phyloP scores from a whole-genome alignment of 192 early-diverging fungal genomes.

The Umbelopsis vinacea region DNA sequence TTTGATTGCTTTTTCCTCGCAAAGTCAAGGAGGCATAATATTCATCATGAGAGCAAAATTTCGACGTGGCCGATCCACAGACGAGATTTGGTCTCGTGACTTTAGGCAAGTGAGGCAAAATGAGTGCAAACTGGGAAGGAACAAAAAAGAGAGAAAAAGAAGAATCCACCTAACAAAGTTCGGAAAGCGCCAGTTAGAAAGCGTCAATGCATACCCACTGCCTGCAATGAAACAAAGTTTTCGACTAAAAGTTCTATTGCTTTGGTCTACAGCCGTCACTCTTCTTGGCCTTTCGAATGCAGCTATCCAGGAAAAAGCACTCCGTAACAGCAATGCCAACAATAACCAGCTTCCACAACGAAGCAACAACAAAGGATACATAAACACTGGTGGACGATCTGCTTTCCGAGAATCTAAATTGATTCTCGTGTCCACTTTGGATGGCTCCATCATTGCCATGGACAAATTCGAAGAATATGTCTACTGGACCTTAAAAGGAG shows the following conservation, averaged over 20 bases:
- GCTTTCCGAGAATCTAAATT: conserved; percentile 32
- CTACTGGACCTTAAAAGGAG: conserved; percentile 64
- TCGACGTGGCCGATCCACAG: too few species aligned
- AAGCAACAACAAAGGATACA: background rate
- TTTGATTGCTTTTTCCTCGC: too few species aligned
- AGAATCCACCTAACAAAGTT: too few species aligned
- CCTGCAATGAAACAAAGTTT: background rate
- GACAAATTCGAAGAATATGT: conserved; percentile 54
- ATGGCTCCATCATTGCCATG: conserved; percentile 75
- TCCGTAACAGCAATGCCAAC: background rate
- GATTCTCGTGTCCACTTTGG: conserved; percentile 72
- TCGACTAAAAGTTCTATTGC: conserved; percentile 15
- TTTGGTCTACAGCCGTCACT: background rate
- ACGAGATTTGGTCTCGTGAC: background rate
- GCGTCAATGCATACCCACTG: background rate
- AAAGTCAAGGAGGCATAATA: too few species aligned
- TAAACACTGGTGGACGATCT: background rate
- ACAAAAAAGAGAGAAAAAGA: too few species aligned
- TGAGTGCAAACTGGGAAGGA: too few species aligned
- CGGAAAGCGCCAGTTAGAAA: too few species aligned
- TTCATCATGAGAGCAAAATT: too few species aligned
- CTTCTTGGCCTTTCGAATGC: background rate
- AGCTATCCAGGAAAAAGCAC: background rate
- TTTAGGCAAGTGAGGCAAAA: background rate
- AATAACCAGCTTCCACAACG: conserved; percentile 11